Conservation (phyloP, 257 asterid genomes). For the Nicotiana obtusifolia region DNA sequence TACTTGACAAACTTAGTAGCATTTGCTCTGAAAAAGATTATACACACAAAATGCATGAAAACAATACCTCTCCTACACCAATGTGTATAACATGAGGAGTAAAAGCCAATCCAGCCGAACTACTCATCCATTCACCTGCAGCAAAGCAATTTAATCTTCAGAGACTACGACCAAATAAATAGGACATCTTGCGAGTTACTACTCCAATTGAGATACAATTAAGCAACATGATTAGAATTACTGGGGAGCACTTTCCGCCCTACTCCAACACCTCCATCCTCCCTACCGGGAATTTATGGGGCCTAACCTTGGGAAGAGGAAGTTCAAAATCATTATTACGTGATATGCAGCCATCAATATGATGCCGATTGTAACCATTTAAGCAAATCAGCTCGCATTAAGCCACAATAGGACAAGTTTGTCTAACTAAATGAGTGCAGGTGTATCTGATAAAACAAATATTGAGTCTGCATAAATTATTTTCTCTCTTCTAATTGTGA, state of each 20-base stretch:
- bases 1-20: not conserved
- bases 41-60: not conserved
- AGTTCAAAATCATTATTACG: not conserved
- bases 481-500: not conserved
- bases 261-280: not conserved
- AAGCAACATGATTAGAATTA: not conserved
- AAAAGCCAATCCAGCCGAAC: conserved; percentile 44
- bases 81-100: conserved; percentile 36
- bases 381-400: not conserved
- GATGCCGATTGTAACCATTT: not conserved
- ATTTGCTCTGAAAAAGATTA: not conserved
- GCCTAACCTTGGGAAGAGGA: not conserved
- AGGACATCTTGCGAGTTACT: not conserved
- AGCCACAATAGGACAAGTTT: not conserved
- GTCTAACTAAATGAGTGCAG: not conserved
- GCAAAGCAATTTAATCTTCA: conserved; percentile 1
- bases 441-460: not conserved
- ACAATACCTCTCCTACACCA: conserved; percentile 34
- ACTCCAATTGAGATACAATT: not conserved
- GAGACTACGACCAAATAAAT: not conserved
- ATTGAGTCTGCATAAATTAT: not conserved
- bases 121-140: conserved; percentile 49
- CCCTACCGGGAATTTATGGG: not conserved
- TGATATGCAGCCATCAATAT: not conserved
- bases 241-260: not conserved